Conservation (phyloP, 352 stramenopile genomes). For the Phytophthora foliorum region DNA sequence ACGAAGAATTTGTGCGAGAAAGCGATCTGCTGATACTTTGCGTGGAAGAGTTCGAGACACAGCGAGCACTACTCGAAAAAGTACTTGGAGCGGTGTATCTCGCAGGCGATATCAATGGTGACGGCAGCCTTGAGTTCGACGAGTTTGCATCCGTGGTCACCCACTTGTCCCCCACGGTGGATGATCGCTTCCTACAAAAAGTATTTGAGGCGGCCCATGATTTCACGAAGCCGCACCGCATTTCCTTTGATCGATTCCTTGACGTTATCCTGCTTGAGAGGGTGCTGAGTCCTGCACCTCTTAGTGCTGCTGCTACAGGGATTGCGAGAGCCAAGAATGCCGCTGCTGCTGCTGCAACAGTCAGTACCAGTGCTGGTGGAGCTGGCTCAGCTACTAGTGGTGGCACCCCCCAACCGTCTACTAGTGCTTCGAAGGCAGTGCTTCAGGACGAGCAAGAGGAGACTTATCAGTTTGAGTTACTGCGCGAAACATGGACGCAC, state of each 20-base stretch:
- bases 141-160: conserved; percentile 76
- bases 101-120: conserved; percentile 72
- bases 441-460: conserved; percentile 67
- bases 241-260: conserved; percentile 70
- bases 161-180: conserved; percentile 58
- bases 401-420: conserved; percentile 7
- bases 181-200: conserved; percentile 69
- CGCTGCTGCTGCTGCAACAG: conserved; percentile 8
- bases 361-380: conserved; percentile 1
- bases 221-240: conserved; percentile 60
- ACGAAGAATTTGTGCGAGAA: conserved; percentile 76
- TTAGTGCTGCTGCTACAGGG: conserved; percentile 25
- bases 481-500: conserved; percentile 75
- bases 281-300: conserved; percentile 47
- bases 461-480: conserved; percentile 73
- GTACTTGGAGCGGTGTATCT: conserved; percentile 78
- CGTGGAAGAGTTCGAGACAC: conserved; percentile 66
- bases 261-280: conserved; percentile 68
- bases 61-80: conserved; percentile 67
- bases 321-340: conserved; percentile 36
- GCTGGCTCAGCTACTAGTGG: neutral
- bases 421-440: conserved; percentile 7
- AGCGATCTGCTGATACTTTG: conserved; percentile 66
- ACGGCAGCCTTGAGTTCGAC: conserved; percentile 77
- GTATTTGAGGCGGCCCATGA: conserved; percentile 73